Percentiles rank a stretch among this genome's conserved stretches.
These are phyloP conservation scores for Escallonia rubra DNA, from an alignment of 129 eudicot species.

Conservation along the genomic window DNA sequence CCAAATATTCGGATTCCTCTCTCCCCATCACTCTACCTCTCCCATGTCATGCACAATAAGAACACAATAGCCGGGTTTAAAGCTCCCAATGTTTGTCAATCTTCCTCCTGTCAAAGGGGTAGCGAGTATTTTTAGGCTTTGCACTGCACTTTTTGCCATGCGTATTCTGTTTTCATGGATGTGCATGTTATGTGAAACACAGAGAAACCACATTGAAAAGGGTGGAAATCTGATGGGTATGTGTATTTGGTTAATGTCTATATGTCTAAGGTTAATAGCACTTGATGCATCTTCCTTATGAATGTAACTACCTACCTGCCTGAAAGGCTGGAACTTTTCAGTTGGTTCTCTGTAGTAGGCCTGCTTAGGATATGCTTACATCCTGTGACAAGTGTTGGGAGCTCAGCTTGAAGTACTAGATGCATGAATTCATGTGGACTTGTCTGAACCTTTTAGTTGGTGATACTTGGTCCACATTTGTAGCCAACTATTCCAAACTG, in stretches of 20 bases:
- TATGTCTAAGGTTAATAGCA: too few species aligned
- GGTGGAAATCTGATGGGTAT: conserved; percentile 11
- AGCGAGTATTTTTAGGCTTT: background rate
- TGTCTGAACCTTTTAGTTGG: too few species aligned
- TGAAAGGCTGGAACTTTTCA: too few species aligned
- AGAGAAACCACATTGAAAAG: background rate
- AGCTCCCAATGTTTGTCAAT: background rate
- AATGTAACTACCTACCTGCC: too few species aligned
- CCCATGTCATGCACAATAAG: conserved; percentile 21
- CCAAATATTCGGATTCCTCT: conserved; percentile 31
- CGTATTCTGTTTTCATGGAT: background rate
- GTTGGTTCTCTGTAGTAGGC: too few species aligned
- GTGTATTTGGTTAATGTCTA: conserved; percentile 1
- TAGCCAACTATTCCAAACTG: too few species aligned
- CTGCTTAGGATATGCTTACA: too few species aligned
- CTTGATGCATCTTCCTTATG: too few species aligned
- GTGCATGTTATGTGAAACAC: conserved; percentile 8
- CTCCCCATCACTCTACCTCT: conserved; percentile 21
- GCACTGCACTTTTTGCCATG: background rate
- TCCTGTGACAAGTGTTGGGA: too few species aligned
- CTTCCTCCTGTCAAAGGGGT: background rate
- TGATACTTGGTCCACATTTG: too few species aligned
- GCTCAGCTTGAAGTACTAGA: too few species aligned
- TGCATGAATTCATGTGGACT: too few species aligned
- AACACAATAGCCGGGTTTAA: conserved; percentile 7